Percentiles rank a stretch among this genome's conserved stretches.
phyloP scores from a whole-genome alignment of 805 yeast species.

The Candida namnaoensis region DNA sequence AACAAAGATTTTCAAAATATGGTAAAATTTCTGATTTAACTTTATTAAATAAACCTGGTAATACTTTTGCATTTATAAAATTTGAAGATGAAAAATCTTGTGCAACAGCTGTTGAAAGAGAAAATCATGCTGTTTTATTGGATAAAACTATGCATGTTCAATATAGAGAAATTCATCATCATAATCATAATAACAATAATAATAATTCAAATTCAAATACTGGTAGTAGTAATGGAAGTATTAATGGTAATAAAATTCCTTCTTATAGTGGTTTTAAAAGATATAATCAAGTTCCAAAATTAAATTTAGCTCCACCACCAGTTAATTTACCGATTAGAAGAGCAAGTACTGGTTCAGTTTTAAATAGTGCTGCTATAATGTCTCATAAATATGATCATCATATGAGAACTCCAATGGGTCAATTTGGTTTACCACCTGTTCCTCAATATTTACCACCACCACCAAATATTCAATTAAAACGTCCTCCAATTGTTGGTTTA shows the following conservation, averaged over 20 bases:
- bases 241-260: no score
- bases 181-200: constrained; percentile 17
- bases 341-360: constrained; percentile 21
- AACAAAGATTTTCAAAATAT: constrained; percentile 53
- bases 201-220: background rate
- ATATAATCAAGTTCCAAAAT: constrained; percentile 22
- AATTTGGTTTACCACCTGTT: background rate
- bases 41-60: constrained; percentile 41
- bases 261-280: constrained; percentile 1
- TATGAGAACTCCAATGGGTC: background rate
- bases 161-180: constrained; percentile 52
- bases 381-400: background rate
- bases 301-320: constrained; percentile 76
- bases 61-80: constrained; percentile 65
- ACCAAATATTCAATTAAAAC: background rate
- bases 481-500: background rate
- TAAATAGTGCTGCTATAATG: background rate
- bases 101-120: constrained; percentile 79
- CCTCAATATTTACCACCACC: background rate
- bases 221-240: no score
- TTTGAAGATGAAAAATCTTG: constrained; percentile 63
- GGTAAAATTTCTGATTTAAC: constrained; percentile 55
- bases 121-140: constrained; percentile 70
- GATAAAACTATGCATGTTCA: constrained; percentile 80
- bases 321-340: constrained; percentile 48